These are phyloP conservation scores for Curvularia sp. DNA, from an alignment of 2,329 filamentous ascomycete genomes.

Conservation along the genomic window DNA sequence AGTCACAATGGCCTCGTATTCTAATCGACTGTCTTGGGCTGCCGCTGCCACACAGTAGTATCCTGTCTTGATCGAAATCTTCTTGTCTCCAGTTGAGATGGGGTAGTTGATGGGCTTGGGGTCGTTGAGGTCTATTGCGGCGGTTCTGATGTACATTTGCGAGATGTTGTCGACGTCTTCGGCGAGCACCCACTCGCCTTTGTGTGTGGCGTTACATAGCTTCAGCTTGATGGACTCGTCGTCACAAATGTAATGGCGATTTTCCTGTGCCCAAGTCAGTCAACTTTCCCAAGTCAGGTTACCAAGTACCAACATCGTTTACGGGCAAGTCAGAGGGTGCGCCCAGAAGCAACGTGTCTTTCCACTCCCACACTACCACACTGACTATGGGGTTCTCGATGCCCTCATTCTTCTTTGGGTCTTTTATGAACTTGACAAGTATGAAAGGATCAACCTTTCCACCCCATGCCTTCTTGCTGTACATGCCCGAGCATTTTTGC, in stretches of 20 bases:
- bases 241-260: constrained; percentile 79
- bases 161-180: constrained; percentile 76
- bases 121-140: constrained; percentile 82
- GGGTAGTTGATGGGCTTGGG: constrained; percentile 78
- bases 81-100: constrained; percentile 61
- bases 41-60: constrained; percentile 94
- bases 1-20: constrained; percentile 83
- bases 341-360: constrained; percentile 80
- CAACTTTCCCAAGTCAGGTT: neutral
- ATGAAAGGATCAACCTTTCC: constrained; percentile 90
- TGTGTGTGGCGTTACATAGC: constrained; percentile 76
- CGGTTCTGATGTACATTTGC: constrained; percentile 75
- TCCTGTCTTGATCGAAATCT: constrained; percentile 71
- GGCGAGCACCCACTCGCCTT: constrained; percentile 84
- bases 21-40: constrained; percentile 67
- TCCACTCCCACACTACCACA: constrained; percentile 93
- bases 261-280: constrained; percentile 33
- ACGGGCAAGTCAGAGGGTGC: constrained; percentile 55
- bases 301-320: constrained; percentile 34
- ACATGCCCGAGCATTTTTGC: constrained; percentile 93
- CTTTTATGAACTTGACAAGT: constrained; percentile 75
- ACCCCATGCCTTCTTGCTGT: constrained; percentile 87
- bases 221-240: constrained; percentile 70
- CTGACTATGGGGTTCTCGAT: constrained; percentile 78
- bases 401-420: constrained; percentile 59